A percentile compares a stretch with the other conserved stretches of the same genome.
These are phyloP conservation scores for Peronospora destructor DNA, from an alignment of 352 stramenopile genomes.

Conservation along the genomic window DNA sequence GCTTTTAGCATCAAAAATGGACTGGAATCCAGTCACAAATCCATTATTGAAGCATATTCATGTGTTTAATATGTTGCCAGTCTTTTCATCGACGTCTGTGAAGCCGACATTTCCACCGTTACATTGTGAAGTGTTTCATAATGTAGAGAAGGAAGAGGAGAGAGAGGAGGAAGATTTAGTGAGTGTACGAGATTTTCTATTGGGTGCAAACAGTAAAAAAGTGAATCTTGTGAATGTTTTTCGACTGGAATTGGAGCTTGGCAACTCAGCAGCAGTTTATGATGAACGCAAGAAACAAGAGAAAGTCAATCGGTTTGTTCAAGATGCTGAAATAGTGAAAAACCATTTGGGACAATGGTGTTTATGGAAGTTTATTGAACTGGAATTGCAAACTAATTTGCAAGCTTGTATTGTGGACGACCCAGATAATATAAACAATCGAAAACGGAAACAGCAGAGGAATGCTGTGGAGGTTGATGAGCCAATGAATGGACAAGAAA, in stretches of 20 bases:
- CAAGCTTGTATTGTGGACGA: slow-evolving; percentile 61
- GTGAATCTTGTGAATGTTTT: slow-evolving; percentile 60
- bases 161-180: slow-evolving; percentile 5
- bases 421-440: slow-evolving; percentile 51
- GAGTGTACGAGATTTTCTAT: slow-evolving; percentile 51
- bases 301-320: slow-evolving; percentile 63
- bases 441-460: slow-evolving; percentile 26
- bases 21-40: slow-evolving; percentile 38
- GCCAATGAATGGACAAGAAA: slow-evolving; percentile 15
- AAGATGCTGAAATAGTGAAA: slow-evolving; percentile 56
- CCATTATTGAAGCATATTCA: slow-evolving; percentile 57
- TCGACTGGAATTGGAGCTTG: slow-evolving; percentile 55
- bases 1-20: slow-evolving; percentile 43
- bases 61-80: slow-evolving; percentile 54
- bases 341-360: slow-evolving; percentile 68
- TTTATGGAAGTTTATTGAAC: slow-evolving; percentile 71
- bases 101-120: slow-evolving; percentile 34
- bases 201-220: slow-evolving; percentile 63
- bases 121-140: slow-evolving; percentile 45
- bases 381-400: slow-evolving; percentile 70
- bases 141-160: neutral
- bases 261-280: slow-evolving; percentile 62
- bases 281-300: slow-evolving; percentile 72
- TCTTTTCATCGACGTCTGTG: slow-evolving; percentile 23
- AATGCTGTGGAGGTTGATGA: slow-evolving; percentile 7